phyloP scores from a whole-genome alignment of 495 filamentous ascomycete genomes.

The Talaromyces thailandensis region DNA sequence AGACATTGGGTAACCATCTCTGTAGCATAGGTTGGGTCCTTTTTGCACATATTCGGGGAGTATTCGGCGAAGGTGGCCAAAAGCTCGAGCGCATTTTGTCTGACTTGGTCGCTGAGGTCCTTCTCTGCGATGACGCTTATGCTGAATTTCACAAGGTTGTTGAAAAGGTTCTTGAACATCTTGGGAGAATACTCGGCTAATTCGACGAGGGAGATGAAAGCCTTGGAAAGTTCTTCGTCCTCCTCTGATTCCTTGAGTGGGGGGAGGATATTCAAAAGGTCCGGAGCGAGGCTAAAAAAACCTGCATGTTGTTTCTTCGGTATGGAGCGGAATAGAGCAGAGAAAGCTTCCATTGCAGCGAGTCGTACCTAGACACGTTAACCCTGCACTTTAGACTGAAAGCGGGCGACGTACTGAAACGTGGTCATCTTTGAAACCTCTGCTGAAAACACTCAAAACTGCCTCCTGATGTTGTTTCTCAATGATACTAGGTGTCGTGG shows the following conservation, averaged over 20 bases:
- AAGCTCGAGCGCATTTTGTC: slow-evolving; percentile 91
- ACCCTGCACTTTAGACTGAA: not conserved
- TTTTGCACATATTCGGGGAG: slow-evolving; percentile 84
- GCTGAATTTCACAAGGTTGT: slow-evolving; percentile 82
- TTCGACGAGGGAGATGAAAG: slow-evolving; percentile 83
- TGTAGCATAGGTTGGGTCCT: slow-evolving; percentile 77
- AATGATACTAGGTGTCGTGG: slow-evolving; percentile 91
- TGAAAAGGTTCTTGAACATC: slow-evolving; percentile 94
- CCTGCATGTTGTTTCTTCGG: slow-evolving; percentile 77
- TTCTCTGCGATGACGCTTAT: slow-evolving; percentile 92
- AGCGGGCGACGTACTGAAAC: slow-evolving; percentile 48
- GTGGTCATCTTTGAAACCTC: slow-evolving; percentile 84
- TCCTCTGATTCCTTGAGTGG: slow-evolving; percentile 86
- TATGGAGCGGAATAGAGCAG: slow-evolving; percentile 87
- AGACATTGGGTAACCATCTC: slow-evolving; percentile 99
- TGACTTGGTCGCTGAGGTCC: slow-evolving; percentile 77
- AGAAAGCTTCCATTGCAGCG: slow-evolving; percentile 92
- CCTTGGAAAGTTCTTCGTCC: slow-evolving; percentile 80
- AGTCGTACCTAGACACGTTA: slow-evolving; percentile 57
- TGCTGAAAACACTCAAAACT: slow-evolving; percentile 74
- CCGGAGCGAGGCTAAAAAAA: slow-evolving; percentile 76
- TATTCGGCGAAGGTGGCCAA: slow-evolving; percentile 99
- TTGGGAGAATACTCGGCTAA: slow-evolving; percentile 83
- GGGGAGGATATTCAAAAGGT: slow-evolving; percentile 85
- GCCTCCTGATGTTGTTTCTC: slow-evolving; percentile 88